Conservation (phyloP, 2,329 filamentous ascomycete genomes). For the Dothistroma pini region DNA sequence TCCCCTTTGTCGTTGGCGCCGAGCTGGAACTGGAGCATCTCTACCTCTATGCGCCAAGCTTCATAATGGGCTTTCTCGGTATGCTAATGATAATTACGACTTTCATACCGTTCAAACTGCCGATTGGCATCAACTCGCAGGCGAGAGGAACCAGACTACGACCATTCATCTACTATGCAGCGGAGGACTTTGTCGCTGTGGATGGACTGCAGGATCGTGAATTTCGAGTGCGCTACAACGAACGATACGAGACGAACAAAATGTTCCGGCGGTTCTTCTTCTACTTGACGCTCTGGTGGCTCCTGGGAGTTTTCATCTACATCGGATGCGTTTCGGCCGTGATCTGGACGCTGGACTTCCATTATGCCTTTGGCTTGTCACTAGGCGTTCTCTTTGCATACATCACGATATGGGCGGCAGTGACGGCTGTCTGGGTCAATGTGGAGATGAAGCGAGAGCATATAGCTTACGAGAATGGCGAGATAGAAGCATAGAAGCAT, state of each 20-base stretch:
- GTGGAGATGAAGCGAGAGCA: conserved; percentile 32
- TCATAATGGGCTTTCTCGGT: conserved; percentile 33
- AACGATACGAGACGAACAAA: conserved; percentile 30
- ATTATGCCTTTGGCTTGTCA: conserved; percentile 30
- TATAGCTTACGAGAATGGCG: conserved; percentile 28
- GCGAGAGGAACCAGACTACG: conserved; percentile 26
- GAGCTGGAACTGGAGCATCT: conserved; percentile 28
- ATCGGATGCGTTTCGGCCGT: conserved; percentile 30
- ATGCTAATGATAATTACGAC: conserved; percentile 31
- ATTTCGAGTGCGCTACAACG: conserved; percentile 33
- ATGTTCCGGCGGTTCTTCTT: conserved; percentile 32
- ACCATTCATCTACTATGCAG: conserved; percentile 35
- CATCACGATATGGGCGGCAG: conserved; percentile 28
- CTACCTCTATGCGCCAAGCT: conserved; percentile 32
- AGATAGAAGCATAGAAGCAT: conserved; percentile 18
- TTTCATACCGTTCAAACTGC: conserved; percentile 30
- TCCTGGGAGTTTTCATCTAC: conserved; percentile 29
- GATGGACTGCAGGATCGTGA: conserved; percentile 33
- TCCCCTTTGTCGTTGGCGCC: conserved; percentile 30
- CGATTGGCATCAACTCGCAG: conserved; percentile 34
- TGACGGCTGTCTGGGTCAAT: conserved; percentile 24
- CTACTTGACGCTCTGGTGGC: conserved; percentile 31
- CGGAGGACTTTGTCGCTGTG: conserved; percentile 34
- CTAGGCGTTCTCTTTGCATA: conserved; percentile 31
- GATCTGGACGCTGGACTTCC: conserved; percentile 32